These are phyloP conservation scores for Hyaloscypha finlandica DNA, from an alignment of 495 filamentous ascomycete genomes.

Conservation along the genomic window DNA sequence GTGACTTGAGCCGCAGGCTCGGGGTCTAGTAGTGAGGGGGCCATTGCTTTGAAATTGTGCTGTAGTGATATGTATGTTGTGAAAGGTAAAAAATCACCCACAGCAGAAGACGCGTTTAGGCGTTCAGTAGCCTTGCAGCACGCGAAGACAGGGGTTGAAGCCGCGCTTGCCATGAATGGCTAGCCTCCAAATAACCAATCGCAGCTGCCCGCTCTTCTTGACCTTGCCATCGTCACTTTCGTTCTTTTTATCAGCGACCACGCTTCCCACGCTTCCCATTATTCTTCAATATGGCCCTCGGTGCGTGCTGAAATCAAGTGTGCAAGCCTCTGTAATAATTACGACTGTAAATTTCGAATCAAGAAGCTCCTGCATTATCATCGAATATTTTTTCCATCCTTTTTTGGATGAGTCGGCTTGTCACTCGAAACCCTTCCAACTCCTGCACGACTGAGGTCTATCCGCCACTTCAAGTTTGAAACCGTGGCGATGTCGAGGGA, in stretches of 20 bases:
- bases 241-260: no score
- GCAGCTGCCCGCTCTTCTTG: no score
- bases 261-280: no score
- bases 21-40: slow-evolving; percentile 22
- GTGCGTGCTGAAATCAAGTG: no score
- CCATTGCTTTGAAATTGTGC: slow-evolving; percentile 17
- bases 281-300: no score
- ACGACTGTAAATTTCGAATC: no score
- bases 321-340: no score
- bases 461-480: neutral
- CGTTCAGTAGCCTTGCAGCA: slow-evolving; percentile 14
- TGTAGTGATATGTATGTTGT: slow-evolving; percentile 3
- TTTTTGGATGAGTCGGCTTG: no score
- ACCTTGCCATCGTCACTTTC: neutral
- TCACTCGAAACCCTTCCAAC: no score
- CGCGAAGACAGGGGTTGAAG: neutral
- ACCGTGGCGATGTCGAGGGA: neutral
- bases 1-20: slow-evolving; percentile 10
- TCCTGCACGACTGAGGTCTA: neutral
- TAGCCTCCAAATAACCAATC: no score
- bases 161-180: neutral
- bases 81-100: neutral
- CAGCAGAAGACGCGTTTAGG: slow-evolving; percentile 14
- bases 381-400: no score
- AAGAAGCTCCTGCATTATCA: no score